A percentile compares a stretch with the other conserved stretches of the same genome.
Conservation (phyloP, 2,329 filamentous ascomycete species). For the Lachnellula hyalina region DNA sequence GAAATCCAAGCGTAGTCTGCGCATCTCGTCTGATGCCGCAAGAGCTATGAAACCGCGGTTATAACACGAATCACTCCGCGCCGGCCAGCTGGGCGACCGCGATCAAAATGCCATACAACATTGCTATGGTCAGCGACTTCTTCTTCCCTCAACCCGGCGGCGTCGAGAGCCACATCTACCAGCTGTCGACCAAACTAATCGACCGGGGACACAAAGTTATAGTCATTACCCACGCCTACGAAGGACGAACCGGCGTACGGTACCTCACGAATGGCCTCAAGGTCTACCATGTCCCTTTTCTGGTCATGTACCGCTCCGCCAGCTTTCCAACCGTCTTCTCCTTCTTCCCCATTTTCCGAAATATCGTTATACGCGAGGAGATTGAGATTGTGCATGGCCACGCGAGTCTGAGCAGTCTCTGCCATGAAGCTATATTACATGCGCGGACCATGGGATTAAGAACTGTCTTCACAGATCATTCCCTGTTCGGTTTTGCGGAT, state of each 20-base stretch:
- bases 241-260: slow-evolving; percentile 82
- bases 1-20: not conserved
- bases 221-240: slow-evolving; percentile 92
- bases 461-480: slow-evolving; percentile 97
- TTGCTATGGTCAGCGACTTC: slow-evolving; percentile 96
- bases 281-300: slow-evolving; percentile 95
- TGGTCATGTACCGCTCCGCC: slow-evolving; percentile 88
- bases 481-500: slow-evolving; percentile 94
- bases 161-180: slow-evolving; percentile 97
- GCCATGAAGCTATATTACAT: slow-evolving; percentile 91
- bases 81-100: not conserved
- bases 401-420: slow-evolving; percentile 85
- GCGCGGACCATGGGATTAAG: slow-evolving; percentile 92
- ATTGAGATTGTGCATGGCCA: slow-evolving; percentile 99
- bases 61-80: not conserved
- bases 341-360: slow-evolving; percentile 95
- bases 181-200: slow-evolving; percentile 91
- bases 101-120: slow-evolving; percentile 48
- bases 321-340: slow-evolving; percentile 97
- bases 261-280: slow-evolving; percentile 98
- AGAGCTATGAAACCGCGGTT: not conserved
- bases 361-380: slow-evolving; percentile 88
- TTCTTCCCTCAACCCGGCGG: slow-evolving; percentile 98
- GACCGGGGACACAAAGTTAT: slow-evolving; percentile 98
- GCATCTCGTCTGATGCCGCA: not conserved